phyloP scores from a whole-genome alignment of 805 yeast species.

The Cyberlindnera mycetangii region DNA sequence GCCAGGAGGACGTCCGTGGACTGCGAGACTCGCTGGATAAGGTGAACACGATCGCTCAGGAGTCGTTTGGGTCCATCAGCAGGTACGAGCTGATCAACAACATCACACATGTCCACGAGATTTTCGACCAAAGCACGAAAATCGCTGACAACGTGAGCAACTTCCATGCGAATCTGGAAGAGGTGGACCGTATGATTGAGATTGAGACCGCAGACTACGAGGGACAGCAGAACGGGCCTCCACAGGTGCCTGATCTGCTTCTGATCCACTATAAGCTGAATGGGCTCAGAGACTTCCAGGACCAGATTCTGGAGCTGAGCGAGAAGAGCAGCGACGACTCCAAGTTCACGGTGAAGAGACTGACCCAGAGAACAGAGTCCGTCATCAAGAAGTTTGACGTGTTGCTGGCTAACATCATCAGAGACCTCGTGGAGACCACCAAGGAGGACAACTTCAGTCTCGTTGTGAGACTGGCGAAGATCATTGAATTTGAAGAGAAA shows the following conservation, averaged over 20 bases:
- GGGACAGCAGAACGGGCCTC: slow-evolving; percentile 34
- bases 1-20: slow-evolving; percentile 46
- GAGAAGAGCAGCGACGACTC: slow-evolving; percentile 57
- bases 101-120: slow-evolving; percentile 66
- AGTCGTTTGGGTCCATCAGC: slow-evolving; percentile 55
- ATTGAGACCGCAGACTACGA: slow-evolving; percentile 36
- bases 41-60: slow-evolving; percentile 49
- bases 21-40: slow-evolving; percentile 44
- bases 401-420: slow-evolving; percentile 61
- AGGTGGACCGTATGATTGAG: slow-evolving; percentile 53
- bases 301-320: slow-evolving; percentile 62
- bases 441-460: slow-evolving; percentile 66
- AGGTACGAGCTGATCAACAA: slow-evolving; percentile 67
- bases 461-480: slow-evolving; percentile 68
- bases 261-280: slow-evolving; percentile 68
- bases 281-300: slow-evolving; percentile 72
- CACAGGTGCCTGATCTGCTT: slow-evolving; percentile 51
- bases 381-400: slow-evolving; percentile 59
- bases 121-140: slow-evolving; percentile 64
- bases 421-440: slow-evolving; percentile 67
- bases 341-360: slow-evolving; percentile 57
- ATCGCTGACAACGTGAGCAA: slow-evolving; percentile 61
- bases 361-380: slow-evolving; percentile 41
- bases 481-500: slow-evolving; percentile 75
- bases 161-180: slow-evolving; percentile 48